These are phyloP conservation scores for Meyerozyma guilliermondii DNA, from an alignment of 1,139 yeast genomes.

Conservation along the genomic window DNA sequence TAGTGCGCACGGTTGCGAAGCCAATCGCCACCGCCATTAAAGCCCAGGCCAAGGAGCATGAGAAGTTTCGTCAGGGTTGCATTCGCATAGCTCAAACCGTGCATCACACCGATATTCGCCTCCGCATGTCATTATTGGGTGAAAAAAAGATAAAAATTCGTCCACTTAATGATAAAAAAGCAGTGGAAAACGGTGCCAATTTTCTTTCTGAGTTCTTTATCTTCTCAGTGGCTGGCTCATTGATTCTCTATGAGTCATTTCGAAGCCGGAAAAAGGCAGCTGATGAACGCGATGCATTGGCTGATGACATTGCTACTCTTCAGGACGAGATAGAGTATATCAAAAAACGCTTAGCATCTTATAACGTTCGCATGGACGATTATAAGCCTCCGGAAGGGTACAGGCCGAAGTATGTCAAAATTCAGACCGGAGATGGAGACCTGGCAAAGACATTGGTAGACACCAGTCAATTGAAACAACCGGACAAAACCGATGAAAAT, in stretches of 20 bases:
- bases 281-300: slow-evolving; percentile 56
- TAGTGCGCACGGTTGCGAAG: slow-evolving; percentile 74
- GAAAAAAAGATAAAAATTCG: slow-evolving; percentile 55
- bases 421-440: slow-evolving; percentile 3
- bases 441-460: background rate
- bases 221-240: slow-evolving; percentile 73
- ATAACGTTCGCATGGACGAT: slow-evolving; percentile 42
- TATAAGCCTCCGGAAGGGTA: slow-evolving; percentile 43
- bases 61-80: slow-evolving; percentile 56
- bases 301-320: slow-evolving; percentile 62
- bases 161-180: slow-evolving; percentile 80
- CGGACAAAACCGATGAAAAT: too few relatives aligned
- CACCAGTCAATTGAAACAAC: too few relatives aligned
- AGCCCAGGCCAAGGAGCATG: slow-evolving; percentile 73
- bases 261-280: slow-evolving; percentile 64
- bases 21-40: slow-evolving; percentile 75
- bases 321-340: slow-evolving; percentile 69
- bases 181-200: slow-evolving; percentile 80
- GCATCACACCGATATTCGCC: slow-evolving; percentile 59
- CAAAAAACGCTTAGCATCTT: slow-evolving; percentile 38
- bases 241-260: slow-evolving; percentile 69
- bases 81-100: slow-evolving; percentile 69
- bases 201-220: slow-evolving; percentile 74
- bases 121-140: slow-evolving; percentile 63
- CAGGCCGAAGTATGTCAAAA: slow-evolving; percentile 39